phyloP scores from a whole-genome alignment of 805 yeast genomes.

The Spencermartinsiella europaea region DNA sequence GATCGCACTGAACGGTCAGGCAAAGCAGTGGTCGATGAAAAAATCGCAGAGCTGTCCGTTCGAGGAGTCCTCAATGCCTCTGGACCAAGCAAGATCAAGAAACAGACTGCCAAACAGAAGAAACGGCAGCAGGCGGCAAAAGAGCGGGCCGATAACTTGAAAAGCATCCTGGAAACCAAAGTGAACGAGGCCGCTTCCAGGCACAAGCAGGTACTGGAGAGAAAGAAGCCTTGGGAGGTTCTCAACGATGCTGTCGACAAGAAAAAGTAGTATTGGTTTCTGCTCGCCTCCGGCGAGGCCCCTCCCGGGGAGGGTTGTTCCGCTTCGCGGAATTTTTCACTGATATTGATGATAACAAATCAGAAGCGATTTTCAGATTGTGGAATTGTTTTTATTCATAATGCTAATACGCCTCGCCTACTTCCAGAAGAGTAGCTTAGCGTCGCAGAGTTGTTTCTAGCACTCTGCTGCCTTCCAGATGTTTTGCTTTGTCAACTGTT shows the following conservation, averaged over 20 bases:
- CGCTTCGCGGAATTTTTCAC: too few relatives aligned
- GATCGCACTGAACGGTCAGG: conserved; percentile 13
- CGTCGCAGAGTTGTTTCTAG: too few relatives aligned
- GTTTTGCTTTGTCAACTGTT: too few relatives aligned
- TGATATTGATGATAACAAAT: too few relatives aligned
- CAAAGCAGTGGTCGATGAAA: conserved; percentile 23
- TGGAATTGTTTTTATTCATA: too few relatives aligned
- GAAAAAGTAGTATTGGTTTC: neutral
- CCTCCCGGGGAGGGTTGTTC: neutral
- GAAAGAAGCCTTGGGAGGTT: conserved; percentile 17
- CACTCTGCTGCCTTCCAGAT: too few relatives aligned
- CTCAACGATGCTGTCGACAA: neutral
- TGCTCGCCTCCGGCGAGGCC: neutral
- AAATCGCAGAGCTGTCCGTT: conserved; percentile 24
- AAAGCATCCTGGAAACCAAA: conserved; percentile 27
- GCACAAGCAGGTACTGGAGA: conserved; percentile 20
- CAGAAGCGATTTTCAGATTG: too few relatives aligned
- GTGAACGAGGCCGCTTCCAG: conserved; percentile 24
- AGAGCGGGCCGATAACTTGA: conserved; percentile 20
- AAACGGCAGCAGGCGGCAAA: conserved; percentile 16
- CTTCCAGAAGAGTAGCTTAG: neutral
- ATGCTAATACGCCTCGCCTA: too few relatives aligned
- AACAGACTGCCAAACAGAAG: conserved; percentile 19
- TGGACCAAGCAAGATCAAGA: conserved; percentile 8
- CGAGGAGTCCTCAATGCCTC: conserved; percentile 9